Evolutionary conservation across 495 filamentous ascomycete genomes (phyloP), one percentile per base, ranked within the genome.

Genomic region (Annulohypoxylon moriforme): DNA sequence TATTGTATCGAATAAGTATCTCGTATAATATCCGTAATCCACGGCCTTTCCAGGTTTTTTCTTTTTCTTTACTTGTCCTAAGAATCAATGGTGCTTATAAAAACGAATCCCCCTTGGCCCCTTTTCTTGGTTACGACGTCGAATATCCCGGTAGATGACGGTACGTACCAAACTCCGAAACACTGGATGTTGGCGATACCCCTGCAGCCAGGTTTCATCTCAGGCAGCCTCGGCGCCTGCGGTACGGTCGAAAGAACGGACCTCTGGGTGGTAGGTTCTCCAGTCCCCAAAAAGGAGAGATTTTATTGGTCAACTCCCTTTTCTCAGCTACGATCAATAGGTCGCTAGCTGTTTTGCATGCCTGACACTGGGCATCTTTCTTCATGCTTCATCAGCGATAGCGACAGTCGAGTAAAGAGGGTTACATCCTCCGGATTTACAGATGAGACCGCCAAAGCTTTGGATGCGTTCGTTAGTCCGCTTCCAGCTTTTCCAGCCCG

Each of bases 261-360:
- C 60, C 69, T 49, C 42, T 29, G 14, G 47, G 58, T 57, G 63
- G 61, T 29, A 59, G 63, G 63, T 67, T 31, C 68, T 18, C 44
- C 58, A 10, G n/a, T 29, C 20, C 10, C 33, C 52, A 24, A 25
- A 46, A 24, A 52, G n/a, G 8, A 33, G 29, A 27, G 18, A 33
- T 16, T 64, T 34, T 68, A 72, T 72, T 72, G 69, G 69, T 22
- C 18, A n/a, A 24, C 25, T 38, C 33, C n/a, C 20, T 31, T 46
- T 53, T 57, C 11, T 60, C 20, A 27, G 18, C 42, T 58, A 34
- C 36, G 42, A 38, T 25, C 52, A 25, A 25, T 49, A 52, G 55
- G 13, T 34, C 44, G 36, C 46, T 72, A 68, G 70, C 33, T 62
- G 71, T 73, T 73, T 73, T 69, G 61, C 31, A 73, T 73, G 44